Evolutionary conservation across 495 filamentous ascomycete species (phyloP).

Genomic region (Cairneyella variabilis): DNA sequence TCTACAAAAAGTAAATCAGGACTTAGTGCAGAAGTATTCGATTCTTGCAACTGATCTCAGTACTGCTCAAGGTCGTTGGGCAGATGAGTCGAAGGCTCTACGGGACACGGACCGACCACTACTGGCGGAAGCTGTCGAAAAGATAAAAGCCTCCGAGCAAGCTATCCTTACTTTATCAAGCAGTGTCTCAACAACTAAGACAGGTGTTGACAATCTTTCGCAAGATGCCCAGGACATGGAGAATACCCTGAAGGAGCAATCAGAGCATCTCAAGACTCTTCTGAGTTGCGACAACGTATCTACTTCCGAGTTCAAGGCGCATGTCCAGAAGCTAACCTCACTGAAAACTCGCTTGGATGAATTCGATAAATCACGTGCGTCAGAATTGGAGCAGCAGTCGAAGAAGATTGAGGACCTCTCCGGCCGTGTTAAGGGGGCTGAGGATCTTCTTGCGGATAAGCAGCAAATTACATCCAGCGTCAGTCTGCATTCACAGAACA

Average conservation of each 20-base stretch:
- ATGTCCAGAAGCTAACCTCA: no score
- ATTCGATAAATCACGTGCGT: no score
- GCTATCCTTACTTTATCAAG: no score
- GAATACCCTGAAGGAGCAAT: neutral
- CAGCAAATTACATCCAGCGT: no score
- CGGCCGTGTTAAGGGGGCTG: no score
- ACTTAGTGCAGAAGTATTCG: no score
- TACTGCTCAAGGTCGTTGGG: neutral
- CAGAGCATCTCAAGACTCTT: neutral
- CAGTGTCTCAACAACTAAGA: neutral
- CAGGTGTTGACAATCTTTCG: neutral
- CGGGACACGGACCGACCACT: neutral
- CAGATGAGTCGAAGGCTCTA: neutral
- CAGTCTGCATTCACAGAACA: neutral
- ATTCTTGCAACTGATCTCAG: neutral
- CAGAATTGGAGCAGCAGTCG: no score
- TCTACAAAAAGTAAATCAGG: neutral
- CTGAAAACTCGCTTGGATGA: no score
- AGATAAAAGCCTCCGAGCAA: neutral
- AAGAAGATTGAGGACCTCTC: no score
- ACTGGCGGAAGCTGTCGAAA: neutral
- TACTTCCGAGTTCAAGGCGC: no score
- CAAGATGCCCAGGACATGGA: neutral
- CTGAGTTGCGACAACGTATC: neutral
- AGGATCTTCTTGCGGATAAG: no score